Percentiles rank a stretch among this genome's conserved stretches.
Evolutionary conservation across 148 eudicot species (phyloP).

Genomic region (Simmondsia chinensis): DNA sequence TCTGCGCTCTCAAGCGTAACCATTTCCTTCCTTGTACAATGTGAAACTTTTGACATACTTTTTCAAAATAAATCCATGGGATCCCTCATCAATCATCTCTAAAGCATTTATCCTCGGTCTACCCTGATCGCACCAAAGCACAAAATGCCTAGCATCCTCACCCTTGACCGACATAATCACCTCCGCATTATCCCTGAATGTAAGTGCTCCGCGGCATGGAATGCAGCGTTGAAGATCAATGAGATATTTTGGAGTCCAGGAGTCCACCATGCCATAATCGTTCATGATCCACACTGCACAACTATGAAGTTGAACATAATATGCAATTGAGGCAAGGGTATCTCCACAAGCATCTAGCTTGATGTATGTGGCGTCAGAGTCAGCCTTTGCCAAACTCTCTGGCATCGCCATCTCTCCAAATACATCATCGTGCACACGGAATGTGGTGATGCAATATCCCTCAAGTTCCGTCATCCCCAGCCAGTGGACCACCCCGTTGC

Average conservation of each 20-base stretch:
- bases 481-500: conserved; percentile 28
- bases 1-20: no score
- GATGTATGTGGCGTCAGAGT: not conserved
- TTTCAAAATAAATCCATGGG: not conserved
- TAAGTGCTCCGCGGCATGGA: not conserved
- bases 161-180: conserved; percentile 1
- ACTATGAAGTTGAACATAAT: no score
- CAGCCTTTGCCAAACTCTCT: no score
- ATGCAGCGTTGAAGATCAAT: not conserved
- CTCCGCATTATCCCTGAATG: conserved; percentile 10
- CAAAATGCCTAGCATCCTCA: conserved; percentile 6
- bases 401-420: no score
- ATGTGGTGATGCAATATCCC: conserved; percentile 12
- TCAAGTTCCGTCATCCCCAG: not conserved
- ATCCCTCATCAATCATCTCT: conserved; percentile 1
- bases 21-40: conserved; percentile 10
- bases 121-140: not conserved
- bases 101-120: not conserved
- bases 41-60: conserved; percentile 13
- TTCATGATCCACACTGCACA: conserved; percentile 18
- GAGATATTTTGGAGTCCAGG: conserved; percentile 1
- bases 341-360: conserved; percentile 4
- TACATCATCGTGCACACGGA: conserved; percentile 19
- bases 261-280: conserved; percentile 15
- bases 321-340: conserved; percentile 10